These are phyloP conservation scores for Diaporthe nobilis DNA, from an alignment of 2,329 filamentous ascomycete species.

Conservation along the genomic window DNA sequence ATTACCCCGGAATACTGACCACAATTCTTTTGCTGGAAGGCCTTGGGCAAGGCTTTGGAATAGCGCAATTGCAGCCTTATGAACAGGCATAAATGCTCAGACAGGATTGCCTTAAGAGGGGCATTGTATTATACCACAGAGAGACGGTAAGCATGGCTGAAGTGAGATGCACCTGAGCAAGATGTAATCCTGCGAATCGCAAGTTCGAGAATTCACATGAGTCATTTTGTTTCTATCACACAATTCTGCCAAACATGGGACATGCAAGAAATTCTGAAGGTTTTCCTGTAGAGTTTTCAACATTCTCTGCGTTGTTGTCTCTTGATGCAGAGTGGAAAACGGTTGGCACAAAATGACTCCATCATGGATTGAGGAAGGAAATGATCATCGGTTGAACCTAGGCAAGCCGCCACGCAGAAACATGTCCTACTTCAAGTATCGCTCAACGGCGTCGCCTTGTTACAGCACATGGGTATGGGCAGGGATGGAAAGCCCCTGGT, in stretches of 20 bases:
- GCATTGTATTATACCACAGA: neutral
- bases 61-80: neutral
- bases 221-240: neutral
- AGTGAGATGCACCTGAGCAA: neutral
- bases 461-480: constrained; percentile 1
- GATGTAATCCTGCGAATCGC: neutral
- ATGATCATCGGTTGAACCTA: neutral
- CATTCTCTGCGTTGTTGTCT: neutral
- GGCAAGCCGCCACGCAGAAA: neutral
- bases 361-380: neutral
- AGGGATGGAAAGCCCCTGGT: constrained; percentile 11
- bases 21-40: neutral
- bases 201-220: neutral
- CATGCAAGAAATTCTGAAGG: neutral
- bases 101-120: neutral
- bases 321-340: neutral
- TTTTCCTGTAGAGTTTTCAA: neutral
- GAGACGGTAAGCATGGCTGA: no score
- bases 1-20: neutral
- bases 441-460: constrained; percentile 22
- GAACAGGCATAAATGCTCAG: no score
- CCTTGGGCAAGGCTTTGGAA: neutral
- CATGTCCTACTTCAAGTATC: neutral
- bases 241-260: no score
- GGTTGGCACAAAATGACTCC: neutral